Conservation (phyloP, 768 basidiomycete genomes). For the Mycena latifolia region DNA sequence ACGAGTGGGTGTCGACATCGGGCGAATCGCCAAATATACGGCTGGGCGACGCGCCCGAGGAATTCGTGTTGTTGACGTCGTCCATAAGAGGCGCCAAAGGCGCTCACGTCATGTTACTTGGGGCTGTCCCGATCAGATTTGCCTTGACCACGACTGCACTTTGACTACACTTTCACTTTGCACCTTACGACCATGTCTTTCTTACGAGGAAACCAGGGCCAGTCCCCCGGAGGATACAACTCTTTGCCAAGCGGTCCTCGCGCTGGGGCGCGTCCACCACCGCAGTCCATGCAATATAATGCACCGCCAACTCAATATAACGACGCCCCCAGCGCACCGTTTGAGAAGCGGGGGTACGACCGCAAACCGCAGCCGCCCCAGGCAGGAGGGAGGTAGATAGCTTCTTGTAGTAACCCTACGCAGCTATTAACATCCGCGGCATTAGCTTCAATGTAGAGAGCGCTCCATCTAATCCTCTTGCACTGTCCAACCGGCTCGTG, state of each 20-base stretch:
- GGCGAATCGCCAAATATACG: slow-evolving; percentile 44
- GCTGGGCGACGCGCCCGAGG: slow-evolving; percentile 24
- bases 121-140: neutral
- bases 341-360: slow-evolving; percentile 62
- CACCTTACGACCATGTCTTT: slow-evolving; percentile 46
- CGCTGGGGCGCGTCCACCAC: slow-evolving; percentile 49
- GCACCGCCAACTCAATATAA: slow-evolving; percentile 59
- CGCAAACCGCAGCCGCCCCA: slow-evolving; percentile 51
- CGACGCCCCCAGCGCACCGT: slow-evolving; percentile 61
- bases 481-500: slow-evolving; percentile 85
- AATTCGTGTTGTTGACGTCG: slow-evolving; percentile 12
- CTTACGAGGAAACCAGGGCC: slow-evolving; percentile 3
- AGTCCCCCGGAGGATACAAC: slow-evolving; percentile 37
- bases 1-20: slow-evolving; percentile 62
- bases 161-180: slow-evolving; percentile 14
- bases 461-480: slow-evolving; percentile 75
- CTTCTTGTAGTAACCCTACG: slow-evolving; percentile 1
- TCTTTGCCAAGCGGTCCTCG: slow-evolving; percentile 48
- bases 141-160: slow-evolving; percentile 17
- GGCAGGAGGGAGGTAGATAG: slow-evolving; percentile 43
- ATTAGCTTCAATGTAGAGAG: slow-evolving; percentile 67
- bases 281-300: slow-evolving; percentile 55
- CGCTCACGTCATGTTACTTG: neutral
- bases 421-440: slow-evolving; percentile 24
- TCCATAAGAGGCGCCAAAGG: too few relatives aligned